A percentile compares a stretch with the other conserved stretches of the same genome.
These are phyloP conservation scores for Brassica cretica DNA, from an alignment of 345 rosid species.

Conservation along the genomic window DNA sequence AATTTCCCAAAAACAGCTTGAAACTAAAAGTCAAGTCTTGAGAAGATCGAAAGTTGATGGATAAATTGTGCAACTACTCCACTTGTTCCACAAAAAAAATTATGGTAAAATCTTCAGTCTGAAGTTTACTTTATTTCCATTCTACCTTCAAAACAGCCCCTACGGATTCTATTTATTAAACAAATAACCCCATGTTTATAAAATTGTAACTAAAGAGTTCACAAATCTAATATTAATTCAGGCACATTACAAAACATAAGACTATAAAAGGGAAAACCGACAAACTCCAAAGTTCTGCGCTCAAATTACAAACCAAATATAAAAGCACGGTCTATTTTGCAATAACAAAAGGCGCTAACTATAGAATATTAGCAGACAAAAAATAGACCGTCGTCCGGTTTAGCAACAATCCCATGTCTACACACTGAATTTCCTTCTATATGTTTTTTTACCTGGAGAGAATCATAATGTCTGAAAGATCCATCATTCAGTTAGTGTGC, in stretches of 20 bases:
- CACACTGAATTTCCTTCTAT: neutral
- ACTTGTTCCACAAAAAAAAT: neutral
- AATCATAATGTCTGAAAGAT: neutral
- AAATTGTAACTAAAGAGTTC: neutral
- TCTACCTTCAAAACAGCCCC: neutral
- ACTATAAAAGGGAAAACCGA: neutral
- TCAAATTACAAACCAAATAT: neutral
- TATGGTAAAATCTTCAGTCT: neutral
- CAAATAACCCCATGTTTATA: neutral
- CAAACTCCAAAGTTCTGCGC: neutral
- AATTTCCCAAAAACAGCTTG: constrained; percentile 26
- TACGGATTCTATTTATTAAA: neutral
- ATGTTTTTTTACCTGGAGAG: neutral
- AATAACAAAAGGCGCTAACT: neutral
- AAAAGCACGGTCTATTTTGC: neutral
- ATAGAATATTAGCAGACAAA: neutral
- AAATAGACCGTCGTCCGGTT: neutral
- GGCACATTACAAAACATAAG: neutral
- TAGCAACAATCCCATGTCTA: neutral
- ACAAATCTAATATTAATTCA: neutral
- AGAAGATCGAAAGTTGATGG: neutral
- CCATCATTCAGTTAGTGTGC: neutral
- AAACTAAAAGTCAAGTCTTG: neutral
- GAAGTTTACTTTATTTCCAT: neutral
- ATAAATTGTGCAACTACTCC: neutral